These are phyloP conservation scores for Candida berthetii DNA, from an alignment of 805 yeast species.

Conservation along the genomic window DNA sequence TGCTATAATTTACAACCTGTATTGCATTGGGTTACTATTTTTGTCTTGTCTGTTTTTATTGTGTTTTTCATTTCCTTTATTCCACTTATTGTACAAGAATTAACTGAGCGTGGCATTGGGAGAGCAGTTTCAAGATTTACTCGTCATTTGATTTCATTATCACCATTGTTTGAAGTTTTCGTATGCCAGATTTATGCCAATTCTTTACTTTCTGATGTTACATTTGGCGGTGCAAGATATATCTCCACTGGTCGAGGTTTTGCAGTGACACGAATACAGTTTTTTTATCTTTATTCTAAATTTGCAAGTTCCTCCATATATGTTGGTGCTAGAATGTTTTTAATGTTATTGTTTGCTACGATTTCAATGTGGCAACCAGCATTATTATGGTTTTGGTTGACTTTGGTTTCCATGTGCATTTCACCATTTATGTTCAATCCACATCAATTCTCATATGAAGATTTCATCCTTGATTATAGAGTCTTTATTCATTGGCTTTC, in stretches of 20 bases:
- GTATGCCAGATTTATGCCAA: constrained; percentile 90
- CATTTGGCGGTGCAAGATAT: constrained; percentile 89
- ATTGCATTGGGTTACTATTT: constrained; percentile 84
- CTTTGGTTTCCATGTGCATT: constrained; percentile 55
- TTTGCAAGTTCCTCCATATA: constrained; percentile 76
- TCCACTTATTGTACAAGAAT: constrained; percentile 82
- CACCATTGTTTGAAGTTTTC: constrained; percentile 92
- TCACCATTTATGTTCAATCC: constrained; percentile 78
- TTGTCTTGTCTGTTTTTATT: constrained; percentile 83
- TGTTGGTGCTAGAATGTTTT: constrained; percentile 62
- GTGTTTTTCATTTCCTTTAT: constrained; percentile 90
- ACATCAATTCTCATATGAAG: constrained; percentile 64
- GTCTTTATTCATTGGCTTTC: constrained; percentile 69
- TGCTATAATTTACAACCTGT: constrained; percentile 85
- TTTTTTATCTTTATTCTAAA: constrained; percentile 64
- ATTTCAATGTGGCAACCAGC: constrained; percentile 79
- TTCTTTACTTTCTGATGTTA: constrained; percentile 65
- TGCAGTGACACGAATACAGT: constrained; percentile 78
- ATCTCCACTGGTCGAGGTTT: constrained; percentile 93
- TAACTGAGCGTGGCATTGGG: constrained; percentile 79
- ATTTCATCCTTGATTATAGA: constrained; percentile 65
- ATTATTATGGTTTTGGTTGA: constrained; percentile 68
- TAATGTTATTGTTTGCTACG: constrained; percentile 71
- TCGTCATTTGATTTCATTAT: constrained; percentile 73
- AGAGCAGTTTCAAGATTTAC: constrained; percentile 64